Conservation (phyloP, 352 stramenopile species). For the Phytophthora ohioensis region DNA sequence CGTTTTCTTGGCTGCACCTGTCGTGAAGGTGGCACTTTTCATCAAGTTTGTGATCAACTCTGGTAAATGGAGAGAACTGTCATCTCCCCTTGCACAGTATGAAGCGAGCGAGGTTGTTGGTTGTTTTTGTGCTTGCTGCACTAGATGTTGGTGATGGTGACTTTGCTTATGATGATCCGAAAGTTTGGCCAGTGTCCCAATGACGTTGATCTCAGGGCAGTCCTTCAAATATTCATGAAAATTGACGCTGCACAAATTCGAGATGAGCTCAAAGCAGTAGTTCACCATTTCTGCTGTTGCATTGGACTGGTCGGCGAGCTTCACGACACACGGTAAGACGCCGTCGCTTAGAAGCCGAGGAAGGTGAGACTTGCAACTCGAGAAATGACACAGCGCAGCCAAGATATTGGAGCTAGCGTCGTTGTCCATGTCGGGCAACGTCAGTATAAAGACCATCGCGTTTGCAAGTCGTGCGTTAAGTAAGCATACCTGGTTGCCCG, state of each 20-base stretch:
- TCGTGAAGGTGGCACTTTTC: conserved; percentile 54
- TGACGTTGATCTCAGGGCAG: conserved; percentile 69
- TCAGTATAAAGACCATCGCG: conserved; percentile 63
- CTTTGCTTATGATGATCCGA: conserved; percentile 54
- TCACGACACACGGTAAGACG: conserved; percentile 59
- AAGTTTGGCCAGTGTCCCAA: conserved; percentile 73
- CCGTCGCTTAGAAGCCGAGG: conserved; percentile 57
- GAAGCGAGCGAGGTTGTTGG: conserved; percentile 20
- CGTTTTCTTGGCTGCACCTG: conserved; percentile 66
- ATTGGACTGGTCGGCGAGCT: conserved; percentile 46
- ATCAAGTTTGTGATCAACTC: conserved; percentile 71
- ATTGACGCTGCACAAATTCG: conserved; percentile 68
- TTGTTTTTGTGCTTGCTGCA: conserved; percentile 18
- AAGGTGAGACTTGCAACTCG: conserved; percentile 54
- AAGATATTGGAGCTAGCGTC: conserved; percentile 58
- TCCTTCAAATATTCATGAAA: conserved; percentile 58
- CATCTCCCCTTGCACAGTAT: conserved; percentile 63
- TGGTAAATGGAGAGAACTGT: conserved; percentile 36
- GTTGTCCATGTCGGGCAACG: conserved; percentile 34
- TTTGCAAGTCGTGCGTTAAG: conserved; percentile 51
- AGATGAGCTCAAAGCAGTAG: conserved; percentile 82
- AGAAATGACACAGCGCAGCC: conserved; percentile 58
- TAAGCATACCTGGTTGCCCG: conserved; percentile 64
- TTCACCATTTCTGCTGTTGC: conserved; percentile 43
- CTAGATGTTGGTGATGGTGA: conserved; percentile 14